These are phyloP conservation scores for Epichloe aotearoae DNA, from an alignment of 2,329 filamentous ascomycete species.

Conservation along the genomic window DNA sequence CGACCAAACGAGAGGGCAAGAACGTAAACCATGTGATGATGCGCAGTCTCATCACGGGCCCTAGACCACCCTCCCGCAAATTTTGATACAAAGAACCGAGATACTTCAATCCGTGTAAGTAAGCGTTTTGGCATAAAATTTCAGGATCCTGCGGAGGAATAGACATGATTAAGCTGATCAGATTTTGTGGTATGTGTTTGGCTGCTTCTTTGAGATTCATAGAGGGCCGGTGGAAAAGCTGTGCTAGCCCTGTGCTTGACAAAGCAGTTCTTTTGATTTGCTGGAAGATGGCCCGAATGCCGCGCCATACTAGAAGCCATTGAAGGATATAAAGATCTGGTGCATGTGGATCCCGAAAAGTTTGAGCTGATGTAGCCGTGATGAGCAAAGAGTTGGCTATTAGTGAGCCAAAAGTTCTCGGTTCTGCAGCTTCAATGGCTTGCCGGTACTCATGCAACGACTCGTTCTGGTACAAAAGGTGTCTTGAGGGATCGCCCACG, in stretches of 20 bases:
- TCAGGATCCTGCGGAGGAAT: constrained; percentile 31
- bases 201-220: constrained; percentile 31
- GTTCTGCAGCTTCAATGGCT: constrained; percentile 34
- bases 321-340: constrained; percentile 37
- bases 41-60: constrained; percentile 31
- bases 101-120: constrained; percentile 33
- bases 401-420: constrained; percentile 34
- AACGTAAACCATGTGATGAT: constrained; percentile 42
- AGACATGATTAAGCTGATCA: constrained; percentile 35
- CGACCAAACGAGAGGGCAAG: constrained; percentile 29
- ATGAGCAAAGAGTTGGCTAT: constrained; percentile 38
- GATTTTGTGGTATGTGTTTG: constrained; percentile 30
- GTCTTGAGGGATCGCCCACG: constrained; percentile 20
- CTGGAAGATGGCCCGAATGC: constrained; percentile 35
- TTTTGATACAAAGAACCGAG: constrained; percentile 39
- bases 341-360: constrained; percentile 33
- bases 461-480: constrained; percentile 31
- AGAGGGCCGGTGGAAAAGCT: constrained; percentile 35
- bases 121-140: constrained; percentile 22
- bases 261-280: constrained; percentile 15
- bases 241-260: constrained; percentile 28
- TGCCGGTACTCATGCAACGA: constrained; percentile 37
- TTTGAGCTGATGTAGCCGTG: constrained; percentile 35
- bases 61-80: constrained; percentile 28
- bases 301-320: constrained; percentile 43